Percentiles rank a stretch among this genome's conserved stretches.
Evolutionary conservation across 495 filamentous ascomycete species (phyloP).

Genomic region (Clohesyomyces aquaticus): DNA sequence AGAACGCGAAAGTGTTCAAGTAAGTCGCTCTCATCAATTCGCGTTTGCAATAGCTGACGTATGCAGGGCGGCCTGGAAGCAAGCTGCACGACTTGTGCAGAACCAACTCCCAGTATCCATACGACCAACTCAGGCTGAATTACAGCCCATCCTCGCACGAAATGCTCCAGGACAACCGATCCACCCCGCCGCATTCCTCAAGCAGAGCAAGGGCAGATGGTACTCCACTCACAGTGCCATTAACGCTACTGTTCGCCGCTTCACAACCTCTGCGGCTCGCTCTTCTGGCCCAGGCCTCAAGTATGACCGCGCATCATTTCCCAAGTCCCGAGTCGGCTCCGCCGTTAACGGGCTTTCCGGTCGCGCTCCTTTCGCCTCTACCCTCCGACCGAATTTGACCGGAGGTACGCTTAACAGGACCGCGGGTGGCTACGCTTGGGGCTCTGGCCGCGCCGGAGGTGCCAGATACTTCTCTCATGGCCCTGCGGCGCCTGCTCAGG

Average conservation of each 20-base stretch:
- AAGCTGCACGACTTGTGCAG: slow-evolving; percentile 41
- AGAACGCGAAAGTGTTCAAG: slow-evolving; percentile 46
- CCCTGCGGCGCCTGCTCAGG: slow-evolving; percentile 80
- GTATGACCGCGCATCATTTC: slow-evolving; percentile 66
- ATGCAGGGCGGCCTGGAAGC: slow-evolving; percentile 42
- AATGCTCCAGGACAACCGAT: slow-evolving; percentile 67
- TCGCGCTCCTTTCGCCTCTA: slow-evolving; percentile 85
- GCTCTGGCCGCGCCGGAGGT: slow-evolving; percentile 69
- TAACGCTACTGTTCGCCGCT: slow-evolving; percentile 60
- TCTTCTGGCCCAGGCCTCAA: slow-evolving; percentile 55
- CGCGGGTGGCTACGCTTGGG: slow-evolving; percentile 81
- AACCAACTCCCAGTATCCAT: slow-evolving; percentile 54
- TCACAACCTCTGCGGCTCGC: slow-evolving; percentile 58
- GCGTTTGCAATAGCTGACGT: too few species aligned
- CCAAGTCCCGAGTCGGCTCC: slow-evolving; percentile 66
- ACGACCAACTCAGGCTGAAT: slow-evolving; percentile 54
- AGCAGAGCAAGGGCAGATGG: slow-evolving; percentile 68
- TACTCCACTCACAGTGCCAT: slow-evolving; percentile 70
- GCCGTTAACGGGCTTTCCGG: slow-evolving; percentile 68
- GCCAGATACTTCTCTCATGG: slow-evolving; percentile 88
- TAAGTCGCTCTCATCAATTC: too few species aligned
- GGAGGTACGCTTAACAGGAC: slow-evolving; percentile 84
- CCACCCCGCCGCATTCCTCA: slow-evolving; percentile 70
- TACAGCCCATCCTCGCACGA: slow-evolving; percentile 60
- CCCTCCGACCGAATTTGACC: slow-evolving; percentile 88